These are phyloP conservation scores for Cylindrotheca closterium DNA, from an alignment of 108 stramenopile genomes.

Conservation along the genomic window DNA sequence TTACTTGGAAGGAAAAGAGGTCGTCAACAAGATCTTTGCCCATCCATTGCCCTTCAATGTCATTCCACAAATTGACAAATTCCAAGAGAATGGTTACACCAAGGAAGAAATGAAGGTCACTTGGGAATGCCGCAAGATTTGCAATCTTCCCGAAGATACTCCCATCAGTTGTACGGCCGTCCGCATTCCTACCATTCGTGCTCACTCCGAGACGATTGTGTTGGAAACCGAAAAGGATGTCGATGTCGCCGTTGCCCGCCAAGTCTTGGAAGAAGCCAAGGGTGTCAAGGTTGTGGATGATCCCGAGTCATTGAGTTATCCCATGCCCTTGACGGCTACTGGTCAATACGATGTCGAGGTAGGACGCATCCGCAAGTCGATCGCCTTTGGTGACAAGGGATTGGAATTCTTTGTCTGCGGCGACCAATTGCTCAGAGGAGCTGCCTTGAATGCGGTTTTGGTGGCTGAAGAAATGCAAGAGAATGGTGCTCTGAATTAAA, in stretches of 20 bases:
- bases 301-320: slow-evolving; percentile 70
- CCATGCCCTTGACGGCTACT: slow-evolving; percentile 97
- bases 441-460: slow-evolving; percentile 95
- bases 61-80: slow-evolving; percentile 99
- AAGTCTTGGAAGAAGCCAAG: slow-evolving; percentile 70
- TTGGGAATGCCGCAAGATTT: slow-evolving; percentile 98
- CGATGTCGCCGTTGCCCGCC: slow-evolving; percentile 74
- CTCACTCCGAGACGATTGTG: slow-evolving; percentile 95
- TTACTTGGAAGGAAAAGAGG: slow-evolving; percentile 67
- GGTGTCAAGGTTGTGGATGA: slow-evolving; percentile 88
- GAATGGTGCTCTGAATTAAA: slow-evolving; percentile 75
- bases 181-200: slow-evolving; percentile 96
- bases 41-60: slow-evolving; percentile 98
- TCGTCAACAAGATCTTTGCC: slow-evolving; percentile 87
- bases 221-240: slow-evolving; percentile 83
- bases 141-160: slow-evolving; percentile 72
- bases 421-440: slow-evolving; percentile 96
- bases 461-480: slow-evolving; percentile 91
- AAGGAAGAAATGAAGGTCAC: slow-evolving; percentile 99
- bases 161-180: slow-evolving; percentile 92
- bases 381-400: slow-evolving; percentile 90
- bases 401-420: slow-evolving; percentile 97
- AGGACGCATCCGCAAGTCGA: slow-evolving; percentile 77
- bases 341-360: slow-evolving; percentile 96
- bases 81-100: slow-evolving; percentile 97